phyloP scores from a whole-genome alignment of 176 grass and related monocot species.

The Coix lacrymajobi region DNA sequence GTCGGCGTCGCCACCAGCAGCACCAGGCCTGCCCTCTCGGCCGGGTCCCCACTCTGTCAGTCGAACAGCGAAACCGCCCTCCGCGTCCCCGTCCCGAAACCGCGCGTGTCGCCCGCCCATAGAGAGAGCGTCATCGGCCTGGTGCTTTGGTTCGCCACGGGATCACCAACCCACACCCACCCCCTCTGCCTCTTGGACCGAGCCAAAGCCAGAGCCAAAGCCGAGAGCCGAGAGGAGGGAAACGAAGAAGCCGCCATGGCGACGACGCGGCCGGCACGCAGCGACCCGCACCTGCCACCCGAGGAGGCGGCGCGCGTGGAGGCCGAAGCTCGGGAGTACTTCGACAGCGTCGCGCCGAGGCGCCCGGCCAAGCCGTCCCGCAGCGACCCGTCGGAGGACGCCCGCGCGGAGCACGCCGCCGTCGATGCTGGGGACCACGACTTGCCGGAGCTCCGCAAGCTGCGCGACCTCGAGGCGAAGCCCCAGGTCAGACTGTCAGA shows the following conservation, averaged over 20 bases:
- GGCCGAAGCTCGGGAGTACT: constrained; percentile 64
- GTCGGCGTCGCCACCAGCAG: not conserved
- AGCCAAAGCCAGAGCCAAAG: not conserved
- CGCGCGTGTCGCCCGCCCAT: not conserved
- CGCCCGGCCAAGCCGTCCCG: constrained; percentile 64
- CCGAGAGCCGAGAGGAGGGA: not conserved
- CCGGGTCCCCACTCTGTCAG: not conserved
- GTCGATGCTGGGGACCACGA: not conserved
- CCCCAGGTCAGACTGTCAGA: constrained; percentile 50
- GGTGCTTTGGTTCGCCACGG: not conserved
- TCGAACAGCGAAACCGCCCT: not conserved
- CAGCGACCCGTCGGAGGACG: constrained; percentile 53
- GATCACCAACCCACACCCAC: not conserved
- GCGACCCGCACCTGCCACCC: constrained; percentile 50
- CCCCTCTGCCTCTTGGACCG: not conserved
- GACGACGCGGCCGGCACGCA: constrained; percentile 56
- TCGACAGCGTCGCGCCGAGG: constrained; percentile 58
- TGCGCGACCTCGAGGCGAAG: constrained; percentile 51
- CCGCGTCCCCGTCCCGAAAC: not conserved
- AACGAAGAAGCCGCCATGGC: not conserved
- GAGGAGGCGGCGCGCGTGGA: constrained; percentile 70
- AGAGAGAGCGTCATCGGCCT: not conserved
- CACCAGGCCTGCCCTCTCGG: no score
- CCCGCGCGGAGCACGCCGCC: not conserved
- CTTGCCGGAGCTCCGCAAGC: constrained; percentile 58